Evolutionary conservation across 2,329 filamentous ascomycete genomes (phyloP).

Genomic region (Alternaria hordeiaustralica): DNA sequence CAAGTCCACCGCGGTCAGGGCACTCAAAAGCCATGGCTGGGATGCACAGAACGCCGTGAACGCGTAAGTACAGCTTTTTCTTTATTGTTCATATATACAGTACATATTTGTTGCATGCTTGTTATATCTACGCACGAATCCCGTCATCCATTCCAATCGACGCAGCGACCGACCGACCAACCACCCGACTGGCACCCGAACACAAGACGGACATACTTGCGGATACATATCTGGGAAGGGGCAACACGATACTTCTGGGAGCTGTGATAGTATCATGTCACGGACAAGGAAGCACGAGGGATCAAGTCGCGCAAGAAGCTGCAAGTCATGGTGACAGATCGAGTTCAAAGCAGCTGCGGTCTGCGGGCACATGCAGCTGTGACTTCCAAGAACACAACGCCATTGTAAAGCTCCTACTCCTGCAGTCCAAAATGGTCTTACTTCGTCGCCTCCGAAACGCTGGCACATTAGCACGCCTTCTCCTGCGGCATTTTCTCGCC

Average conservation of each 20-base stretch:
- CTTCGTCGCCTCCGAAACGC: background rate
- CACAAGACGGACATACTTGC: background rate
- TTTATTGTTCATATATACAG: background rate
- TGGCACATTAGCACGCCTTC: background rate
- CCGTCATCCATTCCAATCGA: background rate
- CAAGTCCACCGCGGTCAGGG: slow-evolving; percentile 52
- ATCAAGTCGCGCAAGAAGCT: background rate
- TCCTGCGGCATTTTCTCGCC: background rate
- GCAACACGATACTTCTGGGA: background rate
- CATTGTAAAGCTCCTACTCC: background rate
- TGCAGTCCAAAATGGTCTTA: background rate
- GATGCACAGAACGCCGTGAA: slow-evolving; percentile 54
- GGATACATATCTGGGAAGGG: background rate
- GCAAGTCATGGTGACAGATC: background rate
- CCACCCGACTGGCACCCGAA: background rate
- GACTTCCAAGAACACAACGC: background rate
- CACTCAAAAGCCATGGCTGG: slow-evolving; percentile 56
- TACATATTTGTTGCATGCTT: background rate
- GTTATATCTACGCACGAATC: background rate
- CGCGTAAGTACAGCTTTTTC: slow-evolving; percentile 49
- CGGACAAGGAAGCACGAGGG: background rate
- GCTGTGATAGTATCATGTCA: background rate
- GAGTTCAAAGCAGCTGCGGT: background rate
- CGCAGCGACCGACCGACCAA: background rate
- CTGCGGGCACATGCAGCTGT: background rate